Percentiles rank a stretch among this genome's conserved stretches.
phyloP scores from a whole-genome alignment of 2,329 filamentous ascomycete species.

The Bipolaris oryzae region DNA sequence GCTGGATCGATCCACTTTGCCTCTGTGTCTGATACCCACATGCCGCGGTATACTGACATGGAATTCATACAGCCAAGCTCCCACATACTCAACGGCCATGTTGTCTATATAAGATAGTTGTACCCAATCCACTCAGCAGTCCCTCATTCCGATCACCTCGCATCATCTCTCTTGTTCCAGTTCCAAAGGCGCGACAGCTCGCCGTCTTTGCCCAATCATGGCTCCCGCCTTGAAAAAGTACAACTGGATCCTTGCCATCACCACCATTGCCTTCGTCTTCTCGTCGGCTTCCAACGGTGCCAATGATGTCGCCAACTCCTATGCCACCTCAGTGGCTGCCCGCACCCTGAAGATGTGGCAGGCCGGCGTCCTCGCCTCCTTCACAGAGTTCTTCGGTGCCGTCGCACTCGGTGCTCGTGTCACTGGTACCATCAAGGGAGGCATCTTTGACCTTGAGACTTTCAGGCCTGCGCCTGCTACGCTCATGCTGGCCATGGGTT shows the following conservation, averaged over 20 bases:
- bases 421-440: conserved; percentile 66
- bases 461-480: conserved; percentile 58
- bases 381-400: conserved; percentile 60
- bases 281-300: conserved; percentile 50
- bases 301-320: conserved; percentile 63
- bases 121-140: not conserved
- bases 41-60: not conserved
- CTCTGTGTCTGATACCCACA: conserved; percentile 2
- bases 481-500: conserved; percentile 65
- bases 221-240: conserved; percentile 30
- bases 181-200: conserved; percentile 4
- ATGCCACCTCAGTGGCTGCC: conserved; percentile 53
- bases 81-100: not conserved
- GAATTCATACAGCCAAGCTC: not conserved
- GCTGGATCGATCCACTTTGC: conserved; percentile 9
- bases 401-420: conserved; percentile 61
- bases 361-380: conserved; percentile 56
- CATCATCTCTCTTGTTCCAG: not conserved
- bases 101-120: conserved; percentile 8
- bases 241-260: conserved; percentile 52
- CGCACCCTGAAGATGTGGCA: conserved; percentile 60
- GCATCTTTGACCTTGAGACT: conserved; percentile 58
- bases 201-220: conserved; percentile 6
- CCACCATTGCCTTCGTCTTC: conserved; percentile 45
- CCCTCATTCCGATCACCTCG: not conserved